A percentile compares a stretch with the other conserved stretches of the same genome.
phyloP scores from a whole-genome alignment of 495 filamentous ascomycete genomes.

The Penicillium turbatum region DNA sequence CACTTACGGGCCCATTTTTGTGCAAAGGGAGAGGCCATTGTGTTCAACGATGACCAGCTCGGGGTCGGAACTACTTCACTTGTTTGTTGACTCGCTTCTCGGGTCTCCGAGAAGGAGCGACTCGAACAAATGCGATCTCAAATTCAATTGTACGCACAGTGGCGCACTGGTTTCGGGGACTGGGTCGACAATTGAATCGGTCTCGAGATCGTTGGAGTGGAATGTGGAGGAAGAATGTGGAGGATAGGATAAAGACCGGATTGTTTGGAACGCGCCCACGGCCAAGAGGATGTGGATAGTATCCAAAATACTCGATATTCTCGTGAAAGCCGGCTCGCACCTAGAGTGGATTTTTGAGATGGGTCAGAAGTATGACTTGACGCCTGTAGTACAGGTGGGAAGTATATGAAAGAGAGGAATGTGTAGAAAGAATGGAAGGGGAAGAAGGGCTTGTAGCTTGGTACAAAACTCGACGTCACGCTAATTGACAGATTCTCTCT shows the following conservation, averaged over 20 bases:
- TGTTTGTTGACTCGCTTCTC: conserved; percentile 41
- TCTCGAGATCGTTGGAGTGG: conserved; percentile 21
- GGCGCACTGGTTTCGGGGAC: background rate
- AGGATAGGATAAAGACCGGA: conserved; percentile 6
- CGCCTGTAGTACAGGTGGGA: conserved; percentile 14
- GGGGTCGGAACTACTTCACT: conserved; percentile 15
- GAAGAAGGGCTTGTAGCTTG: conserved; percentile 34
- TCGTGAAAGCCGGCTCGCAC: conserved; percentile 21
- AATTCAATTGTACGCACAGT: conserved; percentile 2
- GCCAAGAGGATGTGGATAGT: conserved; percentile 4
- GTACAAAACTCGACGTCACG: conserved; percentile 29
- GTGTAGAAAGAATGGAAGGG: conserved; percentile 31
- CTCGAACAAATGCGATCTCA: conserved; percentile 2
- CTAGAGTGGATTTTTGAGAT: conserved; percentile 19
- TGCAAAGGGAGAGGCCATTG: conserved; percentile 29
- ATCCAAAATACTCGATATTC: background rate
- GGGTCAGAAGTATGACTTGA: conserved; percentile 23
- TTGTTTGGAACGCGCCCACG: conserved; percentile 5
- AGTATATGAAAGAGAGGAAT: conserved; percentile 26
- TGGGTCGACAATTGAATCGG: conserved; percentile 3
- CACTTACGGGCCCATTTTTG: conserved; percentile 35
- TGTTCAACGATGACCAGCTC: conserved; percentile 13
- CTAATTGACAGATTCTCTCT: conserved; percentile 23
- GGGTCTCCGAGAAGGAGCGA: conserved; percentile 47
- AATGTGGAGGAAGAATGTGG: conserved; percentile 31